Base-by-base conservation (phyloP, 2,329 filamentous ascomycete genomes). In the Davidsoniella australis region DNA sequence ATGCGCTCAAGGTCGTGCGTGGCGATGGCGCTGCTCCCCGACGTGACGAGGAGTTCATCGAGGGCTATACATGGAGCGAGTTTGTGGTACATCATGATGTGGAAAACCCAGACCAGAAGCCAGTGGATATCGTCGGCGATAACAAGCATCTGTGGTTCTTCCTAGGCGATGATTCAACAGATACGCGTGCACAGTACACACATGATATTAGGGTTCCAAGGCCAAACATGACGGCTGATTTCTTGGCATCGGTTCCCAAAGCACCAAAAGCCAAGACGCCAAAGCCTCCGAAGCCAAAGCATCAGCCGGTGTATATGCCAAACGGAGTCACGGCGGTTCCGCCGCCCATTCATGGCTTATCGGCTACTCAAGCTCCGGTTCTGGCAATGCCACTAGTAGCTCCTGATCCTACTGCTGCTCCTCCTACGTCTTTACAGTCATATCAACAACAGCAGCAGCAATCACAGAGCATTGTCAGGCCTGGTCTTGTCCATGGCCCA, bases 151-250 rank as follows among this genome's bases (percentile, higher is more conserved):
- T 94, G 16, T 96, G 88, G 85, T 76, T 86, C 65, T 96, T 95
- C 62, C 72, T 98, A 53, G 85, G 85, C 29, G 78, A 78, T 61
- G 76, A 74, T 17, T 96, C 89, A 18, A 95, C 89, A 5, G 89
- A 96, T 59, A 83, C 86, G 48, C 87, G 81, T 62, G 81, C 87
- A 23, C 86, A 93, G 61, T 98, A 91, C 64, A 94, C 88, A 4
- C 84, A 91, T 58, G 79, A 94, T 64, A 76, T 73, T 41, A 55
- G 59, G 7, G 70, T 64, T 10, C 70, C 64, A n/a, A 67, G 67
- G 42, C 72, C 85, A 62, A 85, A 85, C 53, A 66, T 71, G 2
- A 80, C 75, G 63, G 79, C 78, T 56, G 83, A 82, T 60, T 88
- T 82, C 62, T 63, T 87, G 60, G 80, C 85, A 42, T 79, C 80